Base-by-base conservation (phyloP, 768 basidiomycete genomes). In the Tricholoma matsutake region DNA sequence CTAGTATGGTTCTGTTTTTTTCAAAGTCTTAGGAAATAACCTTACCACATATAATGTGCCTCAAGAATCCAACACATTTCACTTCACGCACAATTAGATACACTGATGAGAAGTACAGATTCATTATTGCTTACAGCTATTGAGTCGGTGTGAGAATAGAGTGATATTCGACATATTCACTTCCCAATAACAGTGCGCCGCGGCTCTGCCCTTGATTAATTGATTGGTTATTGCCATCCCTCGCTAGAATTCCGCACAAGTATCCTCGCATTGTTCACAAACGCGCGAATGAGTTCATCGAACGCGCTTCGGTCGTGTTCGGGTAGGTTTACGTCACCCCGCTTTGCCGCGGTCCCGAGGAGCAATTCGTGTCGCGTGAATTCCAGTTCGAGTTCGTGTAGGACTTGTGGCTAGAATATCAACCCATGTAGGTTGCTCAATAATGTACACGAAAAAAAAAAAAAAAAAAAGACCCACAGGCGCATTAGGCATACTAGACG, bases 321-420 rank as follows among this genome's bases (percentile, higher is more conserved):
- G 29, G 82, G 73, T 61, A 73, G 79, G 62, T 76, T 81, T 53
- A 80, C 79, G 60, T 91, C 87, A 10, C 81, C 81, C 16, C 91
- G 84, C 70, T 86, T 87, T 47, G 80, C 76, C 0, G 91, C 94
- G 11, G 89, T 84, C 6, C 86, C 79, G 16, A 96, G 73, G 14
- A 99, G 74, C 43, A 90, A 77, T 4, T 83, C 81, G 16, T 94
- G 80, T 32, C 93, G 83, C 1, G 88, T 81, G 58, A 91, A 81
- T 75, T 99, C 97, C 37, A 99, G 73, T 69, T 99, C 97, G 16
- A 99, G 80, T 71, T 99, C 96, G 70, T 96, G 92, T 6, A 88
- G 70, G 8, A 83, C 68, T 70, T 90, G 85, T 6, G 83, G 69
- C 88, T 88, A 66, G 4, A 55, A 56, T 25, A 8, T 59, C 16